Conservation (phyloP, 2,329 filamentous ascomycete genomes). For the Fusarium nelsonii region DNA sequence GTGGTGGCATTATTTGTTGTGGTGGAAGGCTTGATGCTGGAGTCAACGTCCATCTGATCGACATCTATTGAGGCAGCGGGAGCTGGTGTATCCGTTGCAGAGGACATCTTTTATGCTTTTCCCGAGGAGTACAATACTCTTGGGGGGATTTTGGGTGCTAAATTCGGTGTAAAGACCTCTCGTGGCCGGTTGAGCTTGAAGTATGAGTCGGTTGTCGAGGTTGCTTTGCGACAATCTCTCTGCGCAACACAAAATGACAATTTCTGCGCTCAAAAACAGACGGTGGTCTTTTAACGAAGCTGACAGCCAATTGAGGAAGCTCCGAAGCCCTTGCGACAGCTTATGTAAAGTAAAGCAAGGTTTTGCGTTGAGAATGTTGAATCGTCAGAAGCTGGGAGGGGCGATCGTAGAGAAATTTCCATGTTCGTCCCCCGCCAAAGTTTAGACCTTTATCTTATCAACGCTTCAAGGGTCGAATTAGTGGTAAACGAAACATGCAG, state of each 20-base stretch:
- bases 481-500: neutral
- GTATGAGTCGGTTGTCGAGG: slow-evolving; percentile 6
- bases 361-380: neutral
- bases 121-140: neutral
- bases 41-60: slow-evolving; percentile 41
- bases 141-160: neutral
- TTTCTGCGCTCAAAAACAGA: neutral
- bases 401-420: slow-evolving; percentile 40
- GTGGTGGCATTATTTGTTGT: slow-evolving; percentile 18
- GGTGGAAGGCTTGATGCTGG: slow-evolving; percentile 26
- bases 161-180: neutral
- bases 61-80: slow-evolving; percentile 39
- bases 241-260: neutral
- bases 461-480: neutral
- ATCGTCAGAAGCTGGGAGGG: slow-evolving; percentile 23
- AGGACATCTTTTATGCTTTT: slow-evolving; percentile 19
- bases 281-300: no score
- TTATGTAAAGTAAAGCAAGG: neutral
- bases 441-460: slow-evolving; percentile 43
- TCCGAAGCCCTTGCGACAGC: neutral
- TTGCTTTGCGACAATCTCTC: slow-evolving; percentile 32
- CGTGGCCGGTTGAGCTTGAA: neutral
- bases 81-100: slow-evolving; percentile 20
- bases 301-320: neutral
- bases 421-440: slow-evolving; percentile 42